phyloP scores from a whole-genome alignment of 805 yeast genomes.

The Soucietia sequanensis region DNA sequence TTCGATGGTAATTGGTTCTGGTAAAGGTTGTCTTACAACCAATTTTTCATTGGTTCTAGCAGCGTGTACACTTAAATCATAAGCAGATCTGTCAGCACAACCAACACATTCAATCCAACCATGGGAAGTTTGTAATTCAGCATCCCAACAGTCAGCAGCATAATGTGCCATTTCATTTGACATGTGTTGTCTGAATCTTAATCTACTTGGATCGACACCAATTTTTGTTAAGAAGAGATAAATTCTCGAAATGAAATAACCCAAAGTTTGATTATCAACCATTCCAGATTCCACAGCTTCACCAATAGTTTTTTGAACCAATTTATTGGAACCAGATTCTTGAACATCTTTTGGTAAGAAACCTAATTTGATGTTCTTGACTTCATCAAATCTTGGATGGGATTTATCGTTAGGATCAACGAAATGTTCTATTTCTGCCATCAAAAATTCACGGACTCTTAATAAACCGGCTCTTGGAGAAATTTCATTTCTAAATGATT shows the following conservation, averaged over 20 bases:
- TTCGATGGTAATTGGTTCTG: constrained; percentile 81
- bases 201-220: constrained; percentile 80
- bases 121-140: constrained; percentile 90
- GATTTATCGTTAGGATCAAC: constrained; percentile 90
- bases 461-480: constrained; percentile 97
- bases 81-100: constrained; percentile 99
- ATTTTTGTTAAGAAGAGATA: constrained; percentile 78
- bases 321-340: constrained; percentile 75
- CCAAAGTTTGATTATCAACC: constrained; percentile 96
- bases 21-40: constrained; percentile 87
- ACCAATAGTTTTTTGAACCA: constrained; percentile 68
- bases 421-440: constrained; percentile 99
- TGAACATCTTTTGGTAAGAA: constrained; percentile 88
- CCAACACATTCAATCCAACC: constrained; percentile 99
- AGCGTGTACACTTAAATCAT: constrained; percentile 92
- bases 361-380: constrained; percentile 66
- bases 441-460: constrained; percentile 96
- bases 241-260: constrained; percentile 94
- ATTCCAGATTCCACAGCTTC: constrained; percentile 86
- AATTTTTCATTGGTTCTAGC: constrained; percentile 93
- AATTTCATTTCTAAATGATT: constrained; percentile 97
- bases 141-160: constrained; percentile 99
- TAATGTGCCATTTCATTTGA: constrained; percentile 99
- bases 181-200: constrained; percentile 99
- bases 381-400: constrained; percentile 77